Conservation (phyloP, 345 rosid genomes). For the Hibiscus mutabilis region DNA sequence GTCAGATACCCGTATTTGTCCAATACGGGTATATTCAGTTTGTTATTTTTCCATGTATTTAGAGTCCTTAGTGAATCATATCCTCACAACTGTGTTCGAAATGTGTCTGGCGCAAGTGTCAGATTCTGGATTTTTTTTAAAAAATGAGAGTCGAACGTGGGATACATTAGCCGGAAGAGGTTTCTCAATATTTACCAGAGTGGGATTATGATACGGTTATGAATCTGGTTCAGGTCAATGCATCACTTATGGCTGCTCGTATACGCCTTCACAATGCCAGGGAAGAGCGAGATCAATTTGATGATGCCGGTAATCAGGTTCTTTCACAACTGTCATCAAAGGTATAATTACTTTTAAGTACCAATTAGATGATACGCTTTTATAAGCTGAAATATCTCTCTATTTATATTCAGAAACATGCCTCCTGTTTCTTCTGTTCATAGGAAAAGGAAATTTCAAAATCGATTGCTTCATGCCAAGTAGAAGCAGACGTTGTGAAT, state of each 20-base stretch:
- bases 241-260: conserved; percentile 43
- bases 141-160: not conserved
- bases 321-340: conserved; percentile 63
- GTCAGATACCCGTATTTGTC: not conserved
- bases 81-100: not conserved
- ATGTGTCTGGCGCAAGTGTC: not conserved
- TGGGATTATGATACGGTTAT: conserved; percentile 7
- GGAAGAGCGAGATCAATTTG: conserved; percentile 93
- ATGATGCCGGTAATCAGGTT: conserved; percentile 81
- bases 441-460: conserved; percentile 86
- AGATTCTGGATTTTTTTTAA: not conserved
- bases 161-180: not conserved
- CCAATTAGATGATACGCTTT: not conserved
- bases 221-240: conserved; percentile 51
- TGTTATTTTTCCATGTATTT: not conserved
- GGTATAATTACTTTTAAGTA: conserved; percentile 32
- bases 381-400: not conserved
- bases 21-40: not conserved
- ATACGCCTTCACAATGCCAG: conserved; percentile 65
- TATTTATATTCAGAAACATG: not conserved
- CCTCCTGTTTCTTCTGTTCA: conserved; percentile 14
- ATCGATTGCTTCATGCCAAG: conserved; percentile 53
- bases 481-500: conserved; percentile 72
- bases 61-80: not conserved
- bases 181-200: conserved; percentile 4